Evolutionary conservation across 2,329 filamentous ascomycete genomes (phyloP).

Genomic region (Exophiala lecanii-corni): DNA sequence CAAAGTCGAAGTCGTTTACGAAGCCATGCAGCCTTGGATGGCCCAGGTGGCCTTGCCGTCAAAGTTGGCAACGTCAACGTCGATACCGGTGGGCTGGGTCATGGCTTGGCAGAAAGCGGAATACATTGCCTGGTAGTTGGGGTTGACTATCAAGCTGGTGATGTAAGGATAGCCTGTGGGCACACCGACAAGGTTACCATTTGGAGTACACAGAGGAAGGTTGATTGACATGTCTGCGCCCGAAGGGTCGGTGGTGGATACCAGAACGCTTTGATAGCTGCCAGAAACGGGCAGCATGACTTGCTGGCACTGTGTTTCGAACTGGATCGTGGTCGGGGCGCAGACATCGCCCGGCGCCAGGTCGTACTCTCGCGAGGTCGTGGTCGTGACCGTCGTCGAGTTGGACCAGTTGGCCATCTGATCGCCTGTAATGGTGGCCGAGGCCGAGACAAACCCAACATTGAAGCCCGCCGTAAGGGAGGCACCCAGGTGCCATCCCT

Average conservation of each 20-base stretch:
- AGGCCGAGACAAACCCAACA: background rate
- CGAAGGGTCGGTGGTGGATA: background rate
- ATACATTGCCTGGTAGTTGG: background rate
- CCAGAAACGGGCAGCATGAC: background rate
- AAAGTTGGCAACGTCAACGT: constrained; percentile 1
- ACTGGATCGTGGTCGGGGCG: constrained; percentile 1
- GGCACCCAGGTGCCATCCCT: background rate
- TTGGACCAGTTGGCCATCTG: background rate
- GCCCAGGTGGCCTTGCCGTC: background rate
- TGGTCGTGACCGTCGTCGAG: background rate
- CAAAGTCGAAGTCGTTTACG: background rate
- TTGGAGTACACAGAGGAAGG: background rate
- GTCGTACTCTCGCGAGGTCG: background rate
- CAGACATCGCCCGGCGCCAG: background rate
- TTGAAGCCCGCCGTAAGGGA: background rate
- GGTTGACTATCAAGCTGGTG: constrained; percentile 1
- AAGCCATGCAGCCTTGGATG: background rate
- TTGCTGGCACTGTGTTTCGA: constrained; percentile 1
- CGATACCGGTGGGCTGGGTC: background rate
- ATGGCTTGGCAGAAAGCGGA: background rate
- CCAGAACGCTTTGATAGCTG: background rate
- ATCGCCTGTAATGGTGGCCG: background rate
- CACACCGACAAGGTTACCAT: background rate
- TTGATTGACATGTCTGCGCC: background rate
- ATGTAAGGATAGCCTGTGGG: background rate